A percentile compares a stretch with the other conserved stretches of the same genome.
Evolutionary conservation across 495 filamentous ascomycete species (phyloP).

Genomic region (Penicillium diatomitis): DNA sequence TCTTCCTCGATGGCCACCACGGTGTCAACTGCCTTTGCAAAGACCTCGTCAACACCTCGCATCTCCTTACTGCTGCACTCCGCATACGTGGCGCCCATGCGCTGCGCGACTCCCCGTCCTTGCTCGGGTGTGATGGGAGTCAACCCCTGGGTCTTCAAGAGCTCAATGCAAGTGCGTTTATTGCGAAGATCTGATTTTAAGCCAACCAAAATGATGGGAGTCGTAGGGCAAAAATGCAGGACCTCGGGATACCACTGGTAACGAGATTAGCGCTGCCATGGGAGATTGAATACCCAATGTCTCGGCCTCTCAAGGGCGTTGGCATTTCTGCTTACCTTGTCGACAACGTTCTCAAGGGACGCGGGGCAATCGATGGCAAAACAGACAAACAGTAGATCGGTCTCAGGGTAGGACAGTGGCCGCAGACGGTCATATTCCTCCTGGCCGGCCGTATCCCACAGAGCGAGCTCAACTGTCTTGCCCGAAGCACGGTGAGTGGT

Average conservation of each 20-base stretch:
- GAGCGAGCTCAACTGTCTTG: conserved; percentile 88
- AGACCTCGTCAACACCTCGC: conserved; percentile 90
- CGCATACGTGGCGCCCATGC: conserved; percentile 92
- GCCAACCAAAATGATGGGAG: conserved; percentile 87
- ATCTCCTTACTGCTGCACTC: conserved; percentile 98
- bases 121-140: conserved; percentile 90
- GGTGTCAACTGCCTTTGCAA: conserved; percentile 77
- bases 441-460: conserved; percentile 98
- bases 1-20: conserved; percentile 52
- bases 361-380: conserved; percentile 99
- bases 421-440: conserved; percentile 97
- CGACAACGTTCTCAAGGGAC: conserved; percentile 94
- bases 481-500: conserved; percentile 76
- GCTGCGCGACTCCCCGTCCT: conserved; percentile 73
- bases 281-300: not conserved
- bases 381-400: conserved; percentile 94
- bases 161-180: conserved; percentile 93
- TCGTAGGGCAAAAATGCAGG: conserved; percentile 96
- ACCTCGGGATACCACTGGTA: conserved; percentile 96
- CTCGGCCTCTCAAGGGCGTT: not conserved
- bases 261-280: not conserved
- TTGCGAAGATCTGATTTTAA: conserved; percentile 92
- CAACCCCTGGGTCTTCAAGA: conserved; percentile 93
- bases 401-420: conserved; percentile 94
- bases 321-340: conserved; percentile 62